A percentile compares a stretch with the other conserved stretches of the same genome.
phyloP scores from a whole-genome alignment of 345 rosid genomes.

The Kandelia obovata region DNA sequence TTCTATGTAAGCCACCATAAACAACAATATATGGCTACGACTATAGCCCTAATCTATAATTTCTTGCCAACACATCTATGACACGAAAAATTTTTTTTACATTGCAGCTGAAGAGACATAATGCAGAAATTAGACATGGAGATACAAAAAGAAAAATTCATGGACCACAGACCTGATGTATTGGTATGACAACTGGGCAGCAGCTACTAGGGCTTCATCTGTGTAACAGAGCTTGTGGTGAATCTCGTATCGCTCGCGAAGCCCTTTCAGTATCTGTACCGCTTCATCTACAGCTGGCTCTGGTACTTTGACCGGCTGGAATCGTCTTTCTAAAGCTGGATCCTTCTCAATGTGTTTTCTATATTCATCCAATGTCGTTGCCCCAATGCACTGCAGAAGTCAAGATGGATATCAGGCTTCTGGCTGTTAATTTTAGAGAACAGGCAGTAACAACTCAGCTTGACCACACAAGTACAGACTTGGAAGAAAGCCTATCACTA shows the following conservation, averaged over 20 bases:
- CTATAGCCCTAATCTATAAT: too few species aligned
- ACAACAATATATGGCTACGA: too few species aligned
- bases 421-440: background rate
- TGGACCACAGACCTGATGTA: slow-evolving; percentile 67
- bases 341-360: slow-evolving; percentile 99
- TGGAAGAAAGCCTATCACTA: background rate
- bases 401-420: background rate
- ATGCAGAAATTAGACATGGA: background rate
- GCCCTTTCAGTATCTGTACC: slow-evolving; percentile 83
- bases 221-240: slow-evolving; percentile 98
- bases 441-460: background rate
- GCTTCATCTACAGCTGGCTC: slow-evolving; percentile 96
- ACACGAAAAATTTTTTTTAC: too few species aligned
- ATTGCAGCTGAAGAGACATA: background rate
- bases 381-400: slow-evolving; percentile 88
- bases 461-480: background rate
- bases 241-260: slow-evolving; percentile 93
- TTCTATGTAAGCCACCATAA: too few species aligned
- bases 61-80: too few species aligned
- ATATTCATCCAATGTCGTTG: slow-evolving; percentile 96
- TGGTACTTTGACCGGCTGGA: slow-evolving; percentile 99
- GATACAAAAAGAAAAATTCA: background rate
- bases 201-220: slow-evolving; percentile 80
- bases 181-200: slow-evolving; percentile 92
- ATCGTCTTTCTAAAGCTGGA: slow-evolving; percentile 95